Evolutionary conservation across 2,329 filamentous ascomycete species (phyloP).

Genomic region (Alternaria brassicae): DNA sequence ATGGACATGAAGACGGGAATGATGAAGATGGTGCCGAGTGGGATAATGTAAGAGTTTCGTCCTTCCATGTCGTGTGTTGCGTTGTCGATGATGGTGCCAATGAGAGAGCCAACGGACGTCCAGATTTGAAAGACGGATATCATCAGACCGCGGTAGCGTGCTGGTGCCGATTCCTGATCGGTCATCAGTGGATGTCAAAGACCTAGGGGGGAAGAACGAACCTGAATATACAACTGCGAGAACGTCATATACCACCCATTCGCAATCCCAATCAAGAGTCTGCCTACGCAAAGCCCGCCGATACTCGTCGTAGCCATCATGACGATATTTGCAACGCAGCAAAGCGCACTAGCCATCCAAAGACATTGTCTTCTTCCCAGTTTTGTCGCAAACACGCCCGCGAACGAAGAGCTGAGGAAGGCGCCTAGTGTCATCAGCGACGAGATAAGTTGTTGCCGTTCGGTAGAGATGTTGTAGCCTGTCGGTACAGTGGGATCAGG

Average conservation of each 20-base stretch:
- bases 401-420: slow-evolving; percentile 53
- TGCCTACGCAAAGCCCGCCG: slow-evolving; percentile 61
- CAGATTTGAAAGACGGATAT: slow-evolving; percentile 59
- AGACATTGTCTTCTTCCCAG: slow-evolving; percentile 55
- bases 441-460: slow-evolving; percentile 54
- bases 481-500: slow-evolving; percentile 38
- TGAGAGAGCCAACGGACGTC: slow-evolving; percentile 53
- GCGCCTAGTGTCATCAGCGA: slow-evolving; percentile 57
- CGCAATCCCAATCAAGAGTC: slow-evolving; percentile 63
- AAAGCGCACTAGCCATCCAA: slow-evolving; percentile 59
- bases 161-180: slow-evolving; percentile 55
- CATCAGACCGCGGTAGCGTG: slow-evolving; percentile 59
- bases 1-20: slow-evolving; percentile 57
- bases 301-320: slow-evolving; percentile 65
- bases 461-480: slow-evolving; percentile 55
- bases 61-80: slow-evolving; percentile 45
- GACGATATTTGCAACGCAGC: slow-evolving; percentile 55
- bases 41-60: slow-evolving; percentile 53
- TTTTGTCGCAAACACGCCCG: slow-evolving; percentile 41
- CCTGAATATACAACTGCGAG: slow-evolving; percentile 60
- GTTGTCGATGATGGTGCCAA: slow-evolving; percentile 62
- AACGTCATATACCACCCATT: slow-evolving; percentile 63
- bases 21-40: slow-evolving; percentile 62
- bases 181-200: neutral
- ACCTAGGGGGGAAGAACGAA: slow-evolving; percentile 1